Evolutionary conservation across 2,329 filamentous ascomycete species (phyloP).

Genomic region (Fusarium armeniacum): DNA sequence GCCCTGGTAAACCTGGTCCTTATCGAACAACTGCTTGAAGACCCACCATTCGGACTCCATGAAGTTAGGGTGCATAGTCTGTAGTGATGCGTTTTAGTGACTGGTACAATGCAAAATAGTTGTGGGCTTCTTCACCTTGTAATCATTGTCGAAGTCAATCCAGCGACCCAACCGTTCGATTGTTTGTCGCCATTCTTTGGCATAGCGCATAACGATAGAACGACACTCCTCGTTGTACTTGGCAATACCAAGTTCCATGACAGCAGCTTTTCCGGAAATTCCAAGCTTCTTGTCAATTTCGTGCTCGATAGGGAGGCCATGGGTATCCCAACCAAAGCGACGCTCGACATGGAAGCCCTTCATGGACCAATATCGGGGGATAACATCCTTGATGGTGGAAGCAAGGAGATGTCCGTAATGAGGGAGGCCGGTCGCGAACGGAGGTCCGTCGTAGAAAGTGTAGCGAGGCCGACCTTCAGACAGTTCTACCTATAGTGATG

Average conservation of each 20-base stretch:
- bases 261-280: conserved; percentile 88
- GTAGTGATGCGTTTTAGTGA: conserved; percentile 25
- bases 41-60: conserved; percentile 99
- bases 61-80: conserved; percentile 94
- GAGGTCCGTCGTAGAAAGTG: conserved; percentile 93
- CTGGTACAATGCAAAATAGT: background rate
- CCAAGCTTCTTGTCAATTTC: conserved; percentile 97
- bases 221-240: conserved; percentile 94
- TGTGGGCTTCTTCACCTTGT: conserved; percentile 72
- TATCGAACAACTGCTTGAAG: conserved; percentile 93
- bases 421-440: conserved; percentile 79
- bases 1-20: conserved; percentile 89
- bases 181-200: conserved; percentile 87
- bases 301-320: conserved; percentile 94
- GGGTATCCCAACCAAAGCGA: conserved; percentile 94
- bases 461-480: conserved; percentile 86
- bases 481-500: conserved; percentile 72
- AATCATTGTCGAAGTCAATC: conserved; percentile 98
- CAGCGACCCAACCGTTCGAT: conserved; percentile 91
- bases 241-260: conserved; percentile 85
- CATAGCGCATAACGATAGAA: conserved; percentile 93
- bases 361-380: conserved; percentile 97
- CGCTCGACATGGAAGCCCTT: conserved; percentile 93
- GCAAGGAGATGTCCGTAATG: conserved; percentile 83
- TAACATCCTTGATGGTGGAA: conserved; percentile 97